Percentiles rank a stretch among this genome's conserved stretches.
phyloP scores from a whole-genome alignment of 129 eudicot genomes.

The Kitagawia praeruptora region DNA sequence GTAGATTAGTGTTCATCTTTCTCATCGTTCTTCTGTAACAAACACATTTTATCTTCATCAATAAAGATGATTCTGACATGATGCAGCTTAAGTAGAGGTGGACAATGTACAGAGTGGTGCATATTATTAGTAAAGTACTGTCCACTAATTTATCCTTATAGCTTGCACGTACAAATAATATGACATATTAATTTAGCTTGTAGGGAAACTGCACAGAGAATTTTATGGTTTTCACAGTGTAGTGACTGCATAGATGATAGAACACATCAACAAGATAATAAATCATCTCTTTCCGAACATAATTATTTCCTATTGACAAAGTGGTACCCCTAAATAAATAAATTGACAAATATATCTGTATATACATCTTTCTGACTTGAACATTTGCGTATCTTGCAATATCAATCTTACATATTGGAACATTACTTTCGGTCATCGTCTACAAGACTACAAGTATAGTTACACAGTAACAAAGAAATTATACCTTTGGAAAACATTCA shows the following conservation, averaged over 20 bases:
- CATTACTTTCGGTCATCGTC: neutral
- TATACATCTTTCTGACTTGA: neutral
- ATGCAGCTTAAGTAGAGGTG: neutral
- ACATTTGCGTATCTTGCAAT: neutral
- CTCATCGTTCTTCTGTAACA: too few relatives aligned
- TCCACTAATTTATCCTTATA: neutral
- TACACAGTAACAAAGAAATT: neutral
- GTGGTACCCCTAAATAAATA: neutral
- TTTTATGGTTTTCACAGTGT: neutral
- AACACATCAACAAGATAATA: neutral
- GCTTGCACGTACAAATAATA: neutral
- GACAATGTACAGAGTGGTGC: neutral
- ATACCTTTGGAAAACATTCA: conserved; percentile 93
- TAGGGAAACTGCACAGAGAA: neutral
- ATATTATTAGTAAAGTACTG: neutral
- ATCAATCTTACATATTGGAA: neutral
- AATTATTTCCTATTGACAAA: neutral
- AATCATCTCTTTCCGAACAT: neutral
- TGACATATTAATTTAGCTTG: neutral
- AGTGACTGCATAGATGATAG: neutral
- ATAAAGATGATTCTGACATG: too few relatives aligned
- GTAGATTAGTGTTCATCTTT: too few relatives aligned
- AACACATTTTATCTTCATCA: too few relatives aligned
- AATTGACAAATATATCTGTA: neutral
- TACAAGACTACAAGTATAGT: neutral